phyloP scores from a whole-genome alignment of 148 eudicot genomes.

The Amaranthus cruentus region DNA sequence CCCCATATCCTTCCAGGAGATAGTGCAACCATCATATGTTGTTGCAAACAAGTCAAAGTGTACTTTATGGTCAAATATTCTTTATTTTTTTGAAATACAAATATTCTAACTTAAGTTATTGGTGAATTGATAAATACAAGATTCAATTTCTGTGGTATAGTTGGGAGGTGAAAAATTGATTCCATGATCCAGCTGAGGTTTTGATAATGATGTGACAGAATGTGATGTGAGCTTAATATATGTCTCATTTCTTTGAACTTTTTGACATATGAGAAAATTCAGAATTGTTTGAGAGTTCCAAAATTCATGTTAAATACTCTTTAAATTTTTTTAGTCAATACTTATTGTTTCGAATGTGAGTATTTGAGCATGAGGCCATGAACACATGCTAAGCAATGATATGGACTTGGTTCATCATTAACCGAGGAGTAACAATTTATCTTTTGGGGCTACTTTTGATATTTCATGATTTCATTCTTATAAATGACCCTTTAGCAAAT shows the following conservation, averaged over 20 bases:
- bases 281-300: background rate
- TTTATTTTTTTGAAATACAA: too few species aligned
- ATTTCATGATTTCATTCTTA: too few species aligned
- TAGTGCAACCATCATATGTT: background rate
- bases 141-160: background rate
- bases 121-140: background rate
- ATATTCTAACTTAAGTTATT: background rate
- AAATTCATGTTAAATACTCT: background rate
- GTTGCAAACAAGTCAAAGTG: background rate
- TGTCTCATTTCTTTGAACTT: background rate
- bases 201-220: background rate
- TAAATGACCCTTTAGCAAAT: too few species aligned
- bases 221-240: background rate
- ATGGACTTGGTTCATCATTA: too few species aligned
- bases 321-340: too few species aligned
- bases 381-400: too few species aligned
- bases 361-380: too few species aligned
- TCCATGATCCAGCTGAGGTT: background rate
- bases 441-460: too few species aligned
- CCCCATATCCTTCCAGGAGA: slow-evolving; percentile 1
- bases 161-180: background rate
- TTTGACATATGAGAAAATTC: background rate
- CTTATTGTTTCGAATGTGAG: too few species aligned
- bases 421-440: too few species aligned
- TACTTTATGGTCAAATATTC: background rate